Evolutionary conservation across 2,329 filamentous ascomycete species (phyloP).

Genomic region (Xylariaceae sp.): DNA sequence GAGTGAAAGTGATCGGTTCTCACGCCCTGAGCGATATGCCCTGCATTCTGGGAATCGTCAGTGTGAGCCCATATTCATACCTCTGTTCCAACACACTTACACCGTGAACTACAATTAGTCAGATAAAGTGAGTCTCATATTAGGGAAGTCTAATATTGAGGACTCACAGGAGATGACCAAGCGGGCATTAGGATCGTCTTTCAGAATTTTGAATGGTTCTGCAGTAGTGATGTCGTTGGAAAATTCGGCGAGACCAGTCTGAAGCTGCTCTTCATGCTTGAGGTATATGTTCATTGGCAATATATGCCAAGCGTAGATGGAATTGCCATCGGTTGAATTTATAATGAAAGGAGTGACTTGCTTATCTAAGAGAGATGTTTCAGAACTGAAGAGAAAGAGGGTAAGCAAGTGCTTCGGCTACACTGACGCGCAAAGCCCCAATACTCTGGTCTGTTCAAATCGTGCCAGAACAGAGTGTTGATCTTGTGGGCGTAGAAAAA

Average conservation of each 20-base stretch:
- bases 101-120: constrained; percentile 54
- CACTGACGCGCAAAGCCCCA: constrained; percentile 80
- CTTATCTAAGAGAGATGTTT: constrained; percentile 54
- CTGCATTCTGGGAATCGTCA: constrained; percentile 68
- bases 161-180: constrained; percentile 62
- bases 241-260: constrained; percentile 49
- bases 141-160: not conserved
- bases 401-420: no score
- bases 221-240: constrained; percentile 54
- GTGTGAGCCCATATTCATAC: constrained; percentile 26
- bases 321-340: constrained; percentile 70
- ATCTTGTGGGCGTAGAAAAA: constrained; percentile 81
- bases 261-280: constrained; percentile 64
- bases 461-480: constrained; percentile 67
- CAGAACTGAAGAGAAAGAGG: no score
- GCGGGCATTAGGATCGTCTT: constrained; percentile 59
- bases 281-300: constrained; percentile 75
- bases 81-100: constrained; percentile 41
- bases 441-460: constrained; percentile 72
- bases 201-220: constrained; percentile 60
- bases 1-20: constrained; percentile 76
- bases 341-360: constrained; percentile 87
- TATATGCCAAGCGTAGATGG: constrained; percentile 86
- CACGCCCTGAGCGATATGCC: constrained; percentile 75
- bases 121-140: constrained; percentile 9